A percentile compares a stretch with the other conserved stretches of the same genome.
phyloP scores from a whole-genome alignment of 257 asterid species.

The Ilex asprella region DNA sequence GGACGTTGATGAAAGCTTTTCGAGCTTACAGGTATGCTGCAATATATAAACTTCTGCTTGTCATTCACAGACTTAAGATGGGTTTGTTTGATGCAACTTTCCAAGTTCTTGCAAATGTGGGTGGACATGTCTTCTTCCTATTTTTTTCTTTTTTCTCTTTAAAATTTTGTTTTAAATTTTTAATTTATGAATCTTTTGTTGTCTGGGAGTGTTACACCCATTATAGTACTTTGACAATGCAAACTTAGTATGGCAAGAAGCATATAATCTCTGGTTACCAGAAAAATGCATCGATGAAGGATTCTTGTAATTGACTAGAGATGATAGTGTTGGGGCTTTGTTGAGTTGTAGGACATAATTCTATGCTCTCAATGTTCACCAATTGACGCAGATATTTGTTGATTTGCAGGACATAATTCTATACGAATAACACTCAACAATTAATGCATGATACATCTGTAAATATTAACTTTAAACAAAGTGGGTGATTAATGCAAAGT shows the following conservation, averaged over 20 bases:
- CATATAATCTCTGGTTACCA: too few species aligned
- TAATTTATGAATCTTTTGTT: neutral
- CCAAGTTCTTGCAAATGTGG: too few species aligned
- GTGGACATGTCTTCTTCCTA: too few species aligned
- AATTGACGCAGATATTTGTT: neutral
- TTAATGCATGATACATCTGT: neutral
- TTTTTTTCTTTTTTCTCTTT: neutral
- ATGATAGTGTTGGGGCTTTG: neutral
- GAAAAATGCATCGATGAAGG: too few species aligned
- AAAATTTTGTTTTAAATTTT: too few species aligned
- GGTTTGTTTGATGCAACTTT: too few species aligned
- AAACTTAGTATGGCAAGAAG: too few species aligned
- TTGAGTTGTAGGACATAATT: neutral
- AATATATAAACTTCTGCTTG: neutral
- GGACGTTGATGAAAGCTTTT: slow-evolving; percentile 59
- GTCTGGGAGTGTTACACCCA: neutral
- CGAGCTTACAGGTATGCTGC: slow-evolving; percentile 65
- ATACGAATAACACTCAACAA: neutral
- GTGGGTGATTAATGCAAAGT: neutral
- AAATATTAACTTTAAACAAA: too few species aligned
- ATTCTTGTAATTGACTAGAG: neutral
- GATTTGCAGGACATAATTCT: neutral
- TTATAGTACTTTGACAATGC: neutral
- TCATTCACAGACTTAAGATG: too few species aligned
- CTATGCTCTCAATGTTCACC: neutral